Base-by-base conservation (phyloP, 169 alveolate species). In the Condylostoma magnum region DNA sequence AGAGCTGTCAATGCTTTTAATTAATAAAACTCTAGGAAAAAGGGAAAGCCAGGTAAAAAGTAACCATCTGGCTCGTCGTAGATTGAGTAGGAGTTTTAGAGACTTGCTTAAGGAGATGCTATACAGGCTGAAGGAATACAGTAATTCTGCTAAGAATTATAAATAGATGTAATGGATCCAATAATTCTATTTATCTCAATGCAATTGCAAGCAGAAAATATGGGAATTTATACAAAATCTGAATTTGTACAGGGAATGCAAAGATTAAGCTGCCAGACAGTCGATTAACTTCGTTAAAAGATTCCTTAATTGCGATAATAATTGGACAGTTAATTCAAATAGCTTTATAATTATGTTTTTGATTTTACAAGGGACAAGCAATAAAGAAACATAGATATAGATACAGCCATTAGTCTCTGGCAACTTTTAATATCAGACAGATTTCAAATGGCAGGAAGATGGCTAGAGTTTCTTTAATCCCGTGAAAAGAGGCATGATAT, bases 401-500 rank as follows among this genome's bases (percentile, higher is more conserved):
- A 82, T 12, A 22, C 51, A n/a, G 86, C 87, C 6, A 55, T 82
- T 25, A 80, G 60, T 3, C 27, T 82, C 31, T 82, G 90, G 86
- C 27, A 72, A 4, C 15, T 82, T 2, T 37, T 82, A 6, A 57
- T 82, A 3, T 55, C 51, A 30, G 54, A 18, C 3, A 53, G 65
- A 22, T 77, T 66, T 50, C 41, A 36, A 25, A 74, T 78, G 47
- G 55, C 78, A 20, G 20, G 36, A 22, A 63, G 30, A 5, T 82
- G 82, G 73, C 33, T 63, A 18, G 76, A 69, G 0, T 82, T 82
- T 50, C 37, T 82, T 50, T 12, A 71, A 72, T 31, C 50, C 33
- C 43, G 85, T 60, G 44, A 41, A 63, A 41, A 69, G 72, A 63
- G 65, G 52, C 54, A n/a, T 65, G 44, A 37, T 25, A 73, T 72